Base-by-base conservation (phyloP, 768 basidiomycete species). In the Leccinum subtestaceum region DNA sequence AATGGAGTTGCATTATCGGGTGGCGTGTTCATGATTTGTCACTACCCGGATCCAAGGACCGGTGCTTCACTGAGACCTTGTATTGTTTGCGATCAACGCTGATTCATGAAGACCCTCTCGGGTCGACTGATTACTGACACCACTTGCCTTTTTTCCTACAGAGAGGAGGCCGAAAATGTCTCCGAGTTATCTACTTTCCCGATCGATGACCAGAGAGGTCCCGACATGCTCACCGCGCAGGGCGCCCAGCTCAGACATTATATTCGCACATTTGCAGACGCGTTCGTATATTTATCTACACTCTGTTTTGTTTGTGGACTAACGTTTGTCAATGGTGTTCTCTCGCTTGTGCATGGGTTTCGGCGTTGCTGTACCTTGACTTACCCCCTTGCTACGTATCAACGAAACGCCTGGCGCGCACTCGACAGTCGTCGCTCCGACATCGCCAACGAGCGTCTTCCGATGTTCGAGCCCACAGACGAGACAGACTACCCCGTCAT, bases 131-230 rank as follows among this genome's bases (percentile, higher is more conserved):
- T 50, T 46, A 25, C 23, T 45, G 13, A 55, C 8, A 3, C 31
- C 15, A 0, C 19, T 38, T 23, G 7, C 38, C 27, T 50, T 17
- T 17, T 9, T 17, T 25, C 15, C 9, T 51, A 59, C 62, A 91
- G 89, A 70, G 88, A 92, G 69, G 91, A 90, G 69, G 80, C 89
- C 1, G 91, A 93, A 75, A 87, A 84, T 60, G 87, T 84, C 3
- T 84, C 89, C 2, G 91, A 93, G 69, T 77, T 93, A 59, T 58
- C 72, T 36, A 54, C 75, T 3, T 61, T 69, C 15, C 74, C 76
- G 36, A 65, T 72, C 6, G 76, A 77, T 53, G 77, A 69, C 46
- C 75, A 67, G n/a, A 63, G 72, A 32, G 80, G 80, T 8, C 72
- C 77, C 8, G 84, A 87, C 68, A 82, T 80, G 58, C 83, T 92